A percentile compares a stretch with the other conserved stretches of the same genome.
phyloP scores from a whole-genome alignment of 2,329 filamentous ascomycete species.

The Claviceps humidiphila region DNA sequence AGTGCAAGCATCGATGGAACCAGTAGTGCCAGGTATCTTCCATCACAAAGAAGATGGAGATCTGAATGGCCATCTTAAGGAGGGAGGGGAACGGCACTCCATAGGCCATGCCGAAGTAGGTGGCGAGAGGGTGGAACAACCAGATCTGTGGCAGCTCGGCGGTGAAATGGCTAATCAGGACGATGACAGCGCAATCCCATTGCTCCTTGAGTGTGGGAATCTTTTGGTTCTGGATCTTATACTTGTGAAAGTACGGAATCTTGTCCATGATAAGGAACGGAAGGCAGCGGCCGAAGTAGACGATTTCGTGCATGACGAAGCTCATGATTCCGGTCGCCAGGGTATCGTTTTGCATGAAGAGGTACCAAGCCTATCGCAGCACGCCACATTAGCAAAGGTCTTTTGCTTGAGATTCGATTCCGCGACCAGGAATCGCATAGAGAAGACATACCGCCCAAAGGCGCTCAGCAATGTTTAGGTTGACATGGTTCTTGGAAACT shows the following conservation, averaged over 20 bases:
- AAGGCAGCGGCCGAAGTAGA: conserved; percentile 86
- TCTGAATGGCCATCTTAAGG: conserved; percentile 81
- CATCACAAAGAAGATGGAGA: conserved; percentile 85
- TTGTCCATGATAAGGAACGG: conserved; percentile 89
- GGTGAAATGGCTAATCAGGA: conserved; percentile 91
- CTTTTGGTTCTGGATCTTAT: conserved; percentile 87
- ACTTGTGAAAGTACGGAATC: conserved; percentile 78
- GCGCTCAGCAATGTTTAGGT: conserved; percentile 75
- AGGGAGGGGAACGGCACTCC: conserved; percentile 77
- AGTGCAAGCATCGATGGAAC: conserved; percentile 85
- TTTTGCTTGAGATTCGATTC: neutral
- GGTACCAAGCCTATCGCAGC: conserved; percentile 63
- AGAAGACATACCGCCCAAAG: conserved; percentile 62
- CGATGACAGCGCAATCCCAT: conserved; percentile 84
- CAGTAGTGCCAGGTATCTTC: conserved; percentile 99
- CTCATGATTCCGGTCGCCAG: conserved; percentile 96
- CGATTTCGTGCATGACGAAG: conserved; percentile 82
- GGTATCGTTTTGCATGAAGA: conserved; percentile 95
- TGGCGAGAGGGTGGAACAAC: conserved; percentile 95
- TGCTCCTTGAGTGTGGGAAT: conserved; percentile 87
- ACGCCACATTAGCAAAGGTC: neutral
- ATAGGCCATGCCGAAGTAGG: conserved; percentile 79
- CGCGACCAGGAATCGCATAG: conserved; percentile 2
- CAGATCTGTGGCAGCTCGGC: conserved; percentile 98
- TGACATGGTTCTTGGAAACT: conserved; percentile 61